phyloP scores from a whole-genome alignment of 2,329 filamentous ascomycete species.

The Phaeosphaeria sp. region DNA sequence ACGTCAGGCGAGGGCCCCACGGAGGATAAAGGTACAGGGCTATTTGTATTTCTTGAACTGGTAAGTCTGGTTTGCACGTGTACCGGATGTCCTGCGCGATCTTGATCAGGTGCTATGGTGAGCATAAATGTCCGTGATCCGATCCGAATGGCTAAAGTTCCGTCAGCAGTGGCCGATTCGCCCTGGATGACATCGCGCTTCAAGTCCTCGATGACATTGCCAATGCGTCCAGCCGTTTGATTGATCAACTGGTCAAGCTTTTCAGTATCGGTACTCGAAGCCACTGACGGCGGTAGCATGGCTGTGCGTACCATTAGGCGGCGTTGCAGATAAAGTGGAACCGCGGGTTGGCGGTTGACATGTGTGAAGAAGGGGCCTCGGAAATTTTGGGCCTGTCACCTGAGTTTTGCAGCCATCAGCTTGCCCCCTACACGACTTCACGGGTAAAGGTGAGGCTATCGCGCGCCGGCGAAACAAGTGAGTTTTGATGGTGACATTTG shows the following conservation, averaged over 20 bases:
- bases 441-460: background rate
- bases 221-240: slow-evolving; percentile 23
- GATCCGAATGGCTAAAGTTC: slow-evolving; percentile 22
- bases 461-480: background rate
- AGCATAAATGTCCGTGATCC: slow-evolving; percentile 3
- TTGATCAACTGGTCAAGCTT: slow-evolving; percentile 26
- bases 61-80: slow-evolving; percentile 17
- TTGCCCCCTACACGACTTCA: background rate
- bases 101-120: slow-evolving; percentile 11
- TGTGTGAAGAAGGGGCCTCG: background rate
- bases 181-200: slow-evolving; percentile 29
- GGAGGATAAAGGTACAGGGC: slow-evolving; percentile 3
- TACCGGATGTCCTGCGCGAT: slow-evolving; percentile 23
- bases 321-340: background rate
- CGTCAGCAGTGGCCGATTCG: slow-evolving; percentile 17
- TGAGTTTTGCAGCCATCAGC: background rate
- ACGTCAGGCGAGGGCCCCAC: background rate
- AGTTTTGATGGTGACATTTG: background rate
- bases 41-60: background rate
- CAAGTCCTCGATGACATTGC: slow-evolving; percentile 35
- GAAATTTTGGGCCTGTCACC: background rate
- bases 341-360: background rate
- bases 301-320: background rate
- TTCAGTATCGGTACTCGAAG: background rate
- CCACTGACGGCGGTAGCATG: background rate